phyloP scores from a whole-genome alignment of 2,329 filamentous ascomycete species.

The Trichoderma sp. region DNA sequence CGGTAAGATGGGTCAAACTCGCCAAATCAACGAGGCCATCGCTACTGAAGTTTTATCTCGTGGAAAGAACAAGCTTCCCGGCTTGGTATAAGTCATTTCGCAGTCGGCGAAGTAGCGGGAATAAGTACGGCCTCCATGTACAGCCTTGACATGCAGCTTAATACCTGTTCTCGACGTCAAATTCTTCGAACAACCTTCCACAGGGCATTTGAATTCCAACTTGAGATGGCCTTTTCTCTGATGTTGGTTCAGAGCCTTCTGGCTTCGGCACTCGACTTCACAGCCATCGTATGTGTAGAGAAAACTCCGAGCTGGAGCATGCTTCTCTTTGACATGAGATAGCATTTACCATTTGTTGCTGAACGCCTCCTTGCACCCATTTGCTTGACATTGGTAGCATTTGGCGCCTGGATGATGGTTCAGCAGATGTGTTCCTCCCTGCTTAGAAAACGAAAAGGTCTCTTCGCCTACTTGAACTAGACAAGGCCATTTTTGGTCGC shows the following conservation, averaged over 20 bases:
- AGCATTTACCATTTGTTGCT: no score
- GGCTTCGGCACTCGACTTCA: background rate
- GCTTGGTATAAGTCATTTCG: background rate
- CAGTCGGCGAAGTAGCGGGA: background rate
- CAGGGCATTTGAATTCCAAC: background rate
- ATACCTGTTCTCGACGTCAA: background rate
- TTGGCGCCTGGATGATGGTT: background rate
- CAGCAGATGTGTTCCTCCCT: background rate
- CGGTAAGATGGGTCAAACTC: background rate
- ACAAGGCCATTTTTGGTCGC: background rate
- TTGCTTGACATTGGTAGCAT: no score
- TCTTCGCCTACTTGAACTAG: background rate
- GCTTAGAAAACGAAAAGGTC: background rate
- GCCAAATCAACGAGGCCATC: background rate
- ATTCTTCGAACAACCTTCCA: background rate
- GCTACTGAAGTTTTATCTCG: background rate
- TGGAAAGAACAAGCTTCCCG: background rate
- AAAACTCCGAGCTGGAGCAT: background rate
- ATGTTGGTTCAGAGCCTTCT: background rate
- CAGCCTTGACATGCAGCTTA: background rate
- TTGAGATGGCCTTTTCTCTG: background rate
- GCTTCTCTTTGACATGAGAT: background rate
- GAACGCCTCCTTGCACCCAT: no score
- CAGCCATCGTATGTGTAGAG: background rate
- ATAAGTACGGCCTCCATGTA: no score